These are phyloP conservation scores for Teratosphaeria viscida DNA, from an alignment of 2,329 filamentous ascomycete species.

Conservation along the genomic window DNA sequence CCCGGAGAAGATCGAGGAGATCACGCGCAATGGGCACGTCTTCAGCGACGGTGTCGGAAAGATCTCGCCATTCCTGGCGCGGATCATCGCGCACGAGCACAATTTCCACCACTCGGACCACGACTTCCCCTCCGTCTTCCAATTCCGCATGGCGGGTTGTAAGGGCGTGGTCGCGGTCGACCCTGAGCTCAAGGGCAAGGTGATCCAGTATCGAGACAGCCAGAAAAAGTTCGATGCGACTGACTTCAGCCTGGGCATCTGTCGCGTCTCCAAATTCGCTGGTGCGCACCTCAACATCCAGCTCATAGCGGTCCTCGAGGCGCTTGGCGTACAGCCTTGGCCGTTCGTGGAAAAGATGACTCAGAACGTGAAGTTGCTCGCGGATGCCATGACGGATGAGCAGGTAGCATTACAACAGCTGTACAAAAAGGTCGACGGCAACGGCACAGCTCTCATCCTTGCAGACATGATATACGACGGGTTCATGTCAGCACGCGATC, in stretches of 20 bases:
- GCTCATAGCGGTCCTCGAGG: slow-evolving; percentile 73
- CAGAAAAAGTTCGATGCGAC: slow-evolving; percentile 75
- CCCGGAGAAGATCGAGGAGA: slow-evolving; percentile 53
- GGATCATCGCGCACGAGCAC: slow-evolving; percentile 62
- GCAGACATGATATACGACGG: slow-evolving; percentile 68
- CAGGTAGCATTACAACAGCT: slow-evolving; percentile 57
- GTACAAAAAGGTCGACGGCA: slow-evolving; percentile 69
- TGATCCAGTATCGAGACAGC: slow-evolving; percentile 70
- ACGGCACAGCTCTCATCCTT: slow-evolving; percentile 64
- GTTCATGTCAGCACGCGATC: slow-evolving; percentile 65
- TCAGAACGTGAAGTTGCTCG: slow-evolving; percentile 56
- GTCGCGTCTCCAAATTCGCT: slow-evolving; percentile 66
- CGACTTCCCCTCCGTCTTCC: slow-evolving; percentile 66
- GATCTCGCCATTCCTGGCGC: slow-evolving; percentile 69
- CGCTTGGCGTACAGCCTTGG: slow-evolving; percentile 57
- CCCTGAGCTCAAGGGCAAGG: slow-evolving; percentile 47
- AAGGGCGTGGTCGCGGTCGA: slow-evolving; percentile 81
- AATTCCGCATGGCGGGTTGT: slow-evolving; percentile 84
- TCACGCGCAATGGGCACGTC: slow-evolving; percentile 55
- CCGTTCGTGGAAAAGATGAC: slow-evolving; percentile 60
- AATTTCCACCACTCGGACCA: slow-evolving; percentile 42
- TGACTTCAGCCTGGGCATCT: slow-evolving; percentile 70
- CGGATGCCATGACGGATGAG: slow-evolving; percentile 58
- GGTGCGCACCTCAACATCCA: slow-evolving; percentile 80
- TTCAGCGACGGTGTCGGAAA: slow-evolving; percentile 93